Conservation (phyloP, 169 alveolate species). For the Plasmodium sp. region DNA sequence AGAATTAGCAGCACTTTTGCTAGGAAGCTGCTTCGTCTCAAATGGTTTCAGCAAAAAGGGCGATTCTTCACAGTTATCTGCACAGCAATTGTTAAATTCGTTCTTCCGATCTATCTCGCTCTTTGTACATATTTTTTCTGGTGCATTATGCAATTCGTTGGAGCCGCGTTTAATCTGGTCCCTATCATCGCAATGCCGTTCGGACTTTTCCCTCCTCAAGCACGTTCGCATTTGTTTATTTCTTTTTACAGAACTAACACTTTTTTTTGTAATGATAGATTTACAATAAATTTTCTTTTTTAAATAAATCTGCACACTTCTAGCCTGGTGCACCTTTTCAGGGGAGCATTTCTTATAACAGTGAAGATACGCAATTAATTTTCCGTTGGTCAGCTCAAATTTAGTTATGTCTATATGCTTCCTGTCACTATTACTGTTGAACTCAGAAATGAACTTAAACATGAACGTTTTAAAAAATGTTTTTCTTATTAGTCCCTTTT, state of each 20-base stretch:
- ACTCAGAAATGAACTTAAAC: not conserved
- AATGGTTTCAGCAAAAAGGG: not conserved
- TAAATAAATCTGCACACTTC: not conserved
- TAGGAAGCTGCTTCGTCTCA: not conserved
- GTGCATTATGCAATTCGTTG: constrained; percentile 11
- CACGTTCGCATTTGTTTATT: not conserved
- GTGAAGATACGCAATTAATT: not conserved
- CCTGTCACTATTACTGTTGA: constrained; percentile 2
- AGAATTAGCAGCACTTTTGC: not conserved
- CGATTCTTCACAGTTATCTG: constrained; percentile 8
- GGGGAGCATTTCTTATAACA: constrained; percentile 5
- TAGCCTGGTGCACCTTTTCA: constrained; percentile 6
- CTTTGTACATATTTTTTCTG: constrained; percentile 1
- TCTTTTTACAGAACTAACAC: constrained; percentile 13
- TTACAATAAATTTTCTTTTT: constrained; percentile 5
- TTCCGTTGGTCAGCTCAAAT: constrained; percentile 6
- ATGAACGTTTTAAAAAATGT: constrained; percentile 9
- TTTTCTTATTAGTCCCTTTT: constrained; percentile 16
- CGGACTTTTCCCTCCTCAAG: not conserved
- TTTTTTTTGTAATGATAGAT: constrained; percentile 1
- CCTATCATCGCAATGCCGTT: not conserved
- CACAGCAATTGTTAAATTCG: not conserved
- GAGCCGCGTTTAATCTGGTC: not conserved
- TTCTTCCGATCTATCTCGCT: not conserved
- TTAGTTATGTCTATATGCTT: constrained; percentile 8